Conservation (phyloP, 2,329 filamentous ascomycete species). For the Lachnellula willkommii region DNA sequence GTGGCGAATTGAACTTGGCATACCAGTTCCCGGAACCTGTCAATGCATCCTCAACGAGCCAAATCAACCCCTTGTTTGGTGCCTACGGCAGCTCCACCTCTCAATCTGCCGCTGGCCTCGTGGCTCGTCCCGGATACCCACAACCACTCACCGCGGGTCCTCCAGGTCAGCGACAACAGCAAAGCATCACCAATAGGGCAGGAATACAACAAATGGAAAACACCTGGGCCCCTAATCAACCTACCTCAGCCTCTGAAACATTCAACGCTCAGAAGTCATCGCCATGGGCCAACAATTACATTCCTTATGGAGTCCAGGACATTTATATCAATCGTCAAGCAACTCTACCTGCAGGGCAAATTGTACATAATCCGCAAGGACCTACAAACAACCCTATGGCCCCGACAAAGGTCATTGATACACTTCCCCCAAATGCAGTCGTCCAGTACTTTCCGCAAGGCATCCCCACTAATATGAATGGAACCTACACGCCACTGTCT, state of each 20-base stretch:
- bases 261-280: background rate
- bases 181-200: conserved; percentile 5
- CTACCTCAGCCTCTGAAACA: background rate
- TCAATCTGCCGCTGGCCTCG: background rate
- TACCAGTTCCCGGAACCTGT: conserved; percentile 26
- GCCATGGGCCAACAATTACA: conserved; percentile 5
- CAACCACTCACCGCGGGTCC: conserved; percentile 33
- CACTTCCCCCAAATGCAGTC: conserved; percentile 19
- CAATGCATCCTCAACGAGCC: background rate
- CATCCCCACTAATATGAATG: conserved; percentile 22
- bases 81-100: conserved; percentile 1
- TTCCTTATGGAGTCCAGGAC: background rate
- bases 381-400: conserved; percentile 3
- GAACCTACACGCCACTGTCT: conserved; percentile 16
- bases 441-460: conserved; percentile 28
- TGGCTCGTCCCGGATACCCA: conserved; percentile 23
- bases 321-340: conserved; percentile 2
- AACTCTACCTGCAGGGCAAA: background rate
- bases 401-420: conserved; percentile 20
- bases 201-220: conserved; percentile 6
- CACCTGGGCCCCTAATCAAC: conserved; percentile 3
- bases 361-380: background rate
- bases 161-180: conserved; percentile 28
- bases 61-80: conserved; percentile 21
- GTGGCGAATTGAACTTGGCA: conserved; percentile 18